Base-by-base conservation (phyloP, 352 stramenopile genomes). In the Peronosclerospora sorghi region DNA sequence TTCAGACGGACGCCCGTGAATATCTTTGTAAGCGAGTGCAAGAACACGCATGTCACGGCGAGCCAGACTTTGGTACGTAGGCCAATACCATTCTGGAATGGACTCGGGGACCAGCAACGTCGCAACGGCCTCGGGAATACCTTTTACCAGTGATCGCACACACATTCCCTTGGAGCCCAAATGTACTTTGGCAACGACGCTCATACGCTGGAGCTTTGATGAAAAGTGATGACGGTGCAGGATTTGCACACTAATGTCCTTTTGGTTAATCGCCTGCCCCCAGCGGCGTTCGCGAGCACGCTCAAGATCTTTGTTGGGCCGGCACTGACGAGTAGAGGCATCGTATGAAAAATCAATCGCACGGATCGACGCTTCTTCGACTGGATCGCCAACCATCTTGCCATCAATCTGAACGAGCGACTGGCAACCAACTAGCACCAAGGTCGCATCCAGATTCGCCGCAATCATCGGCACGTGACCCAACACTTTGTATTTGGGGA, bases 401-500 rank as follows among this genome's bases (percentile, higher is more conserved):
- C 93, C 95, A 41, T 98, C 94, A 46, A 98, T 95, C 37, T 96
- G 78, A 37, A 99, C 95, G 12, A 99, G 76, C 26, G 95, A 97
- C 58, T 99, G 96, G 58, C 96, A 99, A 17, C 94, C 49, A 27
- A 79, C 82, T 6, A 92, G 70, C 23, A 94, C 80, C 18, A 92
- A 57, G 13, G 68, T 90, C 9, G 82, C 65, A 20, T 94, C 68
- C 37, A 94, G 54, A 52, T 85, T 87, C 3, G 75, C 65, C 4
- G 73, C 73, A 51, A 90, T 86, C 78, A 94, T 94, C 0, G 78
- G 74, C 7, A 89, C 73, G 37, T 89, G 76, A 13, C 48, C 46
- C 20, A 79, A 32, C 13, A 89, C 60, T 7, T 84, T 71, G 34
- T 78, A 52, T 28, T 59, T 69, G 8, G 51, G 54, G 12, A 38